Base-by-base conservation (phyloP, 129 eudicot species). In the Flaveria sonorensis region DNA sequence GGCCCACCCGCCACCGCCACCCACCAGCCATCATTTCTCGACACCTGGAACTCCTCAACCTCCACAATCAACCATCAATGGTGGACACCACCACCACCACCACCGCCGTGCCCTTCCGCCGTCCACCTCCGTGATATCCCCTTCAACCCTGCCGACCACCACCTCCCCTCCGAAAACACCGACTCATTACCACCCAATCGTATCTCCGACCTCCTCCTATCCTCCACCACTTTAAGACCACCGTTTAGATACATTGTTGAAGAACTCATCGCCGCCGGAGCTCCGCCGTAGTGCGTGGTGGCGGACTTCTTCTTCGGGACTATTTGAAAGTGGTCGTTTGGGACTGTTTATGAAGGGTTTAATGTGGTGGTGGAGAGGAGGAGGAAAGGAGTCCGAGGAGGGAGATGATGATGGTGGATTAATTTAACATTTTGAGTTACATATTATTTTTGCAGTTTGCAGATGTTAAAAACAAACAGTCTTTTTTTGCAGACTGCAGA, bases 131-230 rank as follows among this genome's bases (percentile, higher is more conserved):
- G 74, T 3, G 79, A 89, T 56, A 83, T 89, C 68, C 97, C 96
- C 15, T 92, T 85, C 85, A 66, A 82, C 84, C 83, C 87, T 79
- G 51, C 89, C 66, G 82, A 82, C n/a, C 91, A 87, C 36, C 71
- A 84, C 86, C 93, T 89, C 64, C 97, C 96, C 68, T 1, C 79
- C 26, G 96, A 92, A 43, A 81, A 85, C 88, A 88, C 89, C 60
- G 89, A 86, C 21, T 76, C 79, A 7, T 83, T 86, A 72, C 84
- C 91, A 13, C 77, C 83, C 45, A 20, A 52, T 74, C 82, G 28
- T 57, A 67, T 79, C 20, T 19, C 13, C 66, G 81, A 74, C 67
- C 86, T 92, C 70, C 42, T 89, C 2, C 77, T 81, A 15, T 83
- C 88, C 19, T 78, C 86, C 61, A 20, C 72, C 52, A 68, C 80